Evolutionary conservation across 2,329 filamentous ascomycete species (phyloP).

Genomic region (Ophiostoma perfectum): DNA sequence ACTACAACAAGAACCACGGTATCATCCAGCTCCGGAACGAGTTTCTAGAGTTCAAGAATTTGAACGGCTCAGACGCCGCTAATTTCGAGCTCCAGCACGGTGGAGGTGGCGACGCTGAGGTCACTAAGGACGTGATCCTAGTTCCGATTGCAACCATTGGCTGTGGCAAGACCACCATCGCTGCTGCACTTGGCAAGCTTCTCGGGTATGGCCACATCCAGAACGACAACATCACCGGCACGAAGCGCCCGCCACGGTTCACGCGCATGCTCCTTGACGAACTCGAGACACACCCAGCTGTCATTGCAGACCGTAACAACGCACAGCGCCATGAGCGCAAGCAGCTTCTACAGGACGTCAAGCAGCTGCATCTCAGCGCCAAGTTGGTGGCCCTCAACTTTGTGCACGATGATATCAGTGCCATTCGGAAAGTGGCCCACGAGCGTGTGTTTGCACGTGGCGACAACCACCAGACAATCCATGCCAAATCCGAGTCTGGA

Average conservation of each 20-base stretch:
- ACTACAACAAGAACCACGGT: constrained; percentile 83
- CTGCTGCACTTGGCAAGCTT: constrained; percentile 70
- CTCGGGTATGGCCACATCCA: constrained; percentile 92
- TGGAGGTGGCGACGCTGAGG: constrained; percentile 45
- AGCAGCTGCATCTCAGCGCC: constrained; percentile 54
- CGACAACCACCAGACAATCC: constrained; percentile 97
- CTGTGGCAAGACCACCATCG: constrained; percentile 93
- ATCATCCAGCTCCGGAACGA: constrained; percentile 88
- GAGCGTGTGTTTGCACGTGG: constrained; percentile 77
- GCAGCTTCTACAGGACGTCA: constrained; percentile 78
- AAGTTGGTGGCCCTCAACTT: constrained; percentile 84
- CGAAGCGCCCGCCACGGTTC: constrained; percentile 72
- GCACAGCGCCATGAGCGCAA: constrained; percentile 80
- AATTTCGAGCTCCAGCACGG: constrained; percentile 60
- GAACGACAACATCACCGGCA: constrained; percentile 89
- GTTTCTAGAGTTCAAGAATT: constrained; percentile 74
- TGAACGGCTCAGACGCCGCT: constrained; percentile 86
- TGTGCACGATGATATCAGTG: constrained; percentile 70
- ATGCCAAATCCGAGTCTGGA: constrained; percentile 64
- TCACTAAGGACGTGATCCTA: constrained; percentile 67
- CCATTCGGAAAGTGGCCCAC: constrained; percentile 68
- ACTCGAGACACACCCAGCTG: constrained; percentile 61
- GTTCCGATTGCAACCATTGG: constrained; percentile 89
- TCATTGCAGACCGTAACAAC: constrained; percentile 92
- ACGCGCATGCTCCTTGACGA: constrained; percentile 62